Evolutionary conservation across 176 grass and related monocot species (phyloP).

Genomic region (Rhynchospora breviuscula): DNA sequence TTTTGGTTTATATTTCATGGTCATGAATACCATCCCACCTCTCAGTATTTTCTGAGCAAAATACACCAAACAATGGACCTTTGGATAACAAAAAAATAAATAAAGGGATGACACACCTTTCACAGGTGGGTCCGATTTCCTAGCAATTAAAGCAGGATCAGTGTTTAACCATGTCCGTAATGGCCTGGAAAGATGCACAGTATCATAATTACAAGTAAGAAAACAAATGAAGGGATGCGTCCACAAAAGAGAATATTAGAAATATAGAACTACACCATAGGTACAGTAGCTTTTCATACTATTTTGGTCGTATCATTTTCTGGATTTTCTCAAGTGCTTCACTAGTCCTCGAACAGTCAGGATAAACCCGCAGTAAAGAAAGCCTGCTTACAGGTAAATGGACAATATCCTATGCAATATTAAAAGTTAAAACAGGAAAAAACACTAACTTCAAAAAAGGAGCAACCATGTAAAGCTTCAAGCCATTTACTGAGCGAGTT

Average conservation of each 20-base stretch:
- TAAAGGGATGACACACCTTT: slow-evolving; percentile 57
- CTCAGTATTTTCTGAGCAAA: too few relatives aligned
- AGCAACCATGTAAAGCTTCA: slow-evolving; percentile 98
- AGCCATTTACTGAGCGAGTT: slow-evolving; percentile 73
- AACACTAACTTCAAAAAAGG: slow-evolving; percentile 80
- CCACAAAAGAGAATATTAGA: not conserved
- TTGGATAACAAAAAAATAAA: not conserved
- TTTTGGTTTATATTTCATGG: not conserved
- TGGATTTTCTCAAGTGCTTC: not conserved
- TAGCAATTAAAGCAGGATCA: slow-evolving; percentile 39
- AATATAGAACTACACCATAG: not conserved
- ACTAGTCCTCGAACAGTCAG: too few relatives aligned
- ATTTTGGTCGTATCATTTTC: too few relatives aligned
- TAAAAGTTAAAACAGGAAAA: not conserved
- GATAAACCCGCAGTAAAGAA: not conserved
- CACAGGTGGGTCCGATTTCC: slow-evolving; percentile 61
- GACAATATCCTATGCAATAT: not conserved
- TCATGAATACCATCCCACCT: not conserved
- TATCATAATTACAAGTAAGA: slow-evolving; percentile 2
- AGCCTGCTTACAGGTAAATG: not conserved
- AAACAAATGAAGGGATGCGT: not conserved
- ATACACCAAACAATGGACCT: not conserved
- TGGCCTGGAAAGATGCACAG: slow-evolving; percentile 28
- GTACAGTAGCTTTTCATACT: not conserved
- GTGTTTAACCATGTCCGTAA: slow-evolving; percentile 67